Evolutionary conservation across 2,329 filamentous ascomycete species (phyloP).

Genomic region (Chaetomium globosum): DNA sequence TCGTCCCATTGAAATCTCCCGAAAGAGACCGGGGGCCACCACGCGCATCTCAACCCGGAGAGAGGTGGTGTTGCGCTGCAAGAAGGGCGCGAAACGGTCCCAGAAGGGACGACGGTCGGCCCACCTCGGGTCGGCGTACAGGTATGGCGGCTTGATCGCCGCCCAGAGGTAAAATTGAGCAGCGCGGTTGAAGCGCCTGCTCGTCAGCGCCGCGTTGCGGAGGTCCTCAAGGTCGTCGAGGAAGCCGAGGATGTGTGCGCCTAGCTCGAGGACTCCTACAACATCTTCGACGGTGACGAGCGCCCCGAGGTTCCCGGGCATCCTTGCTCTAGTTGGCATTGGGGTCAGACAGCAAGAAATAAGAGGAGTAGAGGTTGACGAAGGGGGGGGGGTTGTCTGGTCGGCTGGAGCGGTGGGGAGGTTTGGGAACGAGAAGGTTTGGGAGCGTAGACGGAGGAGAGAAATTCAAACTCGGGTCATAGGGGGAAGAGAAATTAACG

Average conservation of each 20-base stretch:
- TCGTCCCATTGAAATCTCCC: neutral
- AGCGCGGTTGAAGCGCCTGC: constrained; percentile 8
- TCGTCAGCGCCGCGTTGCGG: neutral
- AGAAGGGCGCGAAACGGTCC: neutral
- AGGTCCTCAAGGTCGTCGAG: constrained; percentile 3
- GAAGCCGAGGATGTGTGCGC: constrained; percentile 5
- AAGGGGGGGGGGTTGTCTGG: neutral
- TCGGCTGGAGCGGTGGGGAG: neutral
- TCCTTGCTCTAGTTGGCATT: neutral
- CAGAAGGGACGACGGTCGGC: constrained; percentile 2
- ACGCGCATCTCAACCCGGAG: neutral
- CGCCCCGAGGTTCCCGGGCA: neutral
- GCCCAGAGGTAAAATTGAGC: neutral
- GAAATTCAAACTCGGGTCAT: neutral
- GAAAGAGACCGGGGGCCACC: neutral
- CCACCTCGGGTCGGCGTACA: neutral
- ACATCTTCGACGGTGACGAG: neutral
- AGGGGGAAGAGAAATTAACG: neutral
- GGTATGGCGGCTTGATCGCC: neutral
- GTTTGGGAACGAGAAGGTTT: neutral
- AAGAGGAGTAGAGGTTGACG: too few species aligned
- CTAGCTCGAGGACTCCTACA: neutral
- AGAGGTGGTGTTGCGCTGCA: neutral
- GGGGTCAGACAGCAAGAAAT: neutral
- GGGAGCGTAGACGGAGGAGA: neutral